phyloP scores from a whole-genome alignment of 2,329 filamentous ascomycete species.

The Esteya vermicola region DNA sequence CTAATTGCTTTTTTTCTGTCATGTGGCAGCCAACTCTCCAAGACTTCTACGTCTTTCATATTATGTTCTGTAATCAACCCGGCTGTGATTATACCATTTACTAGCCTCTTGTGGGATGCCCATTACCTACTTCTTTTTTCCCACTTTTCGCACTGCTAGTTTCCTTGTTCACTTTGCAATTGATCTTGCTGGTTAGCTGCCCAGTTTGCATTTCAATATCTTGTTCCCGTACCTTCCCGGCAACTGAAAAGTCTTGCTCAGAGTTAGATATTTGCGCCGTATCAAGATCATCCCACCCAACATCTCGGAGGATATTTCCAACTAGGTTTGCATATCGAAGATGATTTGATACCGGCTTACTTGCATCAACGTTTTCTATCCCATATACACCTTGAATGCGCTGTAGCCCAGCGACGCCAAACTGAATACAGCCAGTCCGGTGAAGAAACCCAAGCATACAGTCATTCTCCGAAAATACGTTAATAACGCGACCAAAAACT shows the following conservation, averaged over 20 bases:
- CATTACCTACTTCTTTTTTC: conserved; percentile 1
- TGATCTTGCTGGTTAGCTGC: neutral
- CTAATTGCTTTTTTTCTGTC: too few species aligned
- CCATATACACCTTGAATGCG: conserved; percentile 50
- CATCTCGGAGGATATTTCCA: conserved; percentile 49
- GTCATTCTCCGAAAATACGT: conserved; percentile 79
- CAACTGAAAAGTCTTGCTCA: conserved; percentile 16
- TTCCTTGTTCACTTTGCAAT: neutral
- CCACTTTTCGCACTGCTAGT: conserved; percentile 2
- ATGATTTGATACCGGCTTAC: conserved; percentile 52
- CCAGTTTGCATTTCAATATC: conserved; percentile 7
- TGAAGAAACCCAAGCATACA: conserved; percentile 82
- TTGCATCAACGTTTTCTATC: conserved; percentile 55
- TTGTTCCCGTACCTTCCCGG: conserved; percentile 13
- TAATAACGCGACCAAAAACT: conserved; percentile 72
- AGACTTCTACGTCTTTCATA: too few species aligned
- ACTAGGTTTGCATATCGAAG: conserved; percentile 55
- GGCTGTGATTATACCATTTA: too few species aligned
- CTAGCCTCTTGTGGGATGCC: neutral
- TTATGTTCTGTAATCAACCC: neutral
- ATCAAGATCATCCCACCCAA: conserved; percentile 56
- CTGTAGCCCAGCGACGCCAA: conserved; percentile 75
- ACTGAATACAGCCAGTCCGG: conserved; percentile 65
- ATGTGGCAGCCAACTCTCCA: too few species aligned
- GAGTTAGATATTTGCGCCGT: conserved; percentile 19